Conservation (phyloP, 495 filamentous ascomycete genomes). For the Friedmanniomyces endolithicus region DNA sequence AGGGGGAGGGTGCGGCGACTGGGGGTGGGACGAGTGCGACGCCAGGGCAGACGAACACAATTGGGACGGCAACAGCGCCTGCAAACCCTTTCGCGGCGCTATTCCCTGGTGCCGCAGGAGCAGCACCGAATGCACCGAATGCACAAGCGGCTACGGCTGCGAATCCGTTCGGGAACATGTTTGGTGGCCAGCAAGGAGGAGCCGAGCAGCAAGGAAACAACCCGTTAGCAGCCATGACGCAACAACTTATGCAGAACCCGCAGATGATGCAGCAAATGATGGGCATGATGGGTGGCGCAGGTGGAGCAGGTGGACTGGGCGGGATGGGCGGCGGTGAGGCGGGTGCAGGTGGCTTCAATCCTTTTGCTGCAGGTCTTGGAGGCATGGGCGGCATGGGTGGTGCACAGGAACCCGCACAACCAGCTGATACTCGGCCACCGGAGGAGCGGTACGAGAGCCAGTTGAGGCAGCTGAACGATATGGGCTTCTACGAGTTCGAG, state of each 20-base stretch:
- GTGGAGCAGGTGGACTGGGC: slow-evolving; percentile 10
- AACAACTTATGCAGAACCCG: slow-evolving; percentile 33
- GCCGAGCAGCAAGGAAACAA: slow-evolving; percentile 14
- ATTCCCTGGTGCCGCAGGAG: slow-evolving; percentile 24
- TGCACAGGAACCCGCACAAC: slow-evolving; percentile 37
- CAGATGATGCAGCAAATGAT: slow-evolving; percentile 32
- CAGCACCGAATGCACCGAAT: neutral
- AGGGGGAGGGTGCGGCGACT: slow-evolving; percentile 12
- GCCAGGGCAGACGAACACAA: slow-evolving; percentile 23
- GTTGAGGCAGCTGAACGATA: slow-evolving; percentile 87
- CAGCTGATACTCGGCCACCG: slow-evolving; percentile 66
- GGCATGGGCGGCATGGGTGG: slow-evolving; percentile 10
- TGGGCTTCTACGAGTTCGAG: slow-evolving; percentile 98
- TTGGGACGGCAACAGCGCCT: slow-evolving; percentile 16
- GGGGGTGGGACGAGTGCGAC: slow-evolving; percentile 21
- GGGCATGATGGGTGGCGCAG: slow-evolving; percentile 36
- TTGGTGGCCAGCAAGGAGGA: slow-evolving; percentile 31
- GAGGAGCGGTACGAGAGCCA: slow-evolving; percentile 90
- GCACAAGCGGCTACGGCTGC: slow-evolving; percentile 18
- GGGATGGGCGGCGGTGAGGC: slow-evolving; percentile 27
- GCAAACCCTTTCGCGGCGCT: slow-evolving; percentile 65
- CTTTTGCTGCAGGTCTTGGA: slow-evolving; percentile 8
- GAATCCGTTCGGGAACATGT: slow-evolving; percentile 44
- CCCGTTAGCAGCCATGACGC: slow-evolving; percentile 33
- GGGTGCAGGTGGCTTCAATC: slow-evolving; percentile 22